Base-by-base conservation (phyloP, 2,329 filamentous ascomycete species). In the Fusarium anthophilum region DNA sequence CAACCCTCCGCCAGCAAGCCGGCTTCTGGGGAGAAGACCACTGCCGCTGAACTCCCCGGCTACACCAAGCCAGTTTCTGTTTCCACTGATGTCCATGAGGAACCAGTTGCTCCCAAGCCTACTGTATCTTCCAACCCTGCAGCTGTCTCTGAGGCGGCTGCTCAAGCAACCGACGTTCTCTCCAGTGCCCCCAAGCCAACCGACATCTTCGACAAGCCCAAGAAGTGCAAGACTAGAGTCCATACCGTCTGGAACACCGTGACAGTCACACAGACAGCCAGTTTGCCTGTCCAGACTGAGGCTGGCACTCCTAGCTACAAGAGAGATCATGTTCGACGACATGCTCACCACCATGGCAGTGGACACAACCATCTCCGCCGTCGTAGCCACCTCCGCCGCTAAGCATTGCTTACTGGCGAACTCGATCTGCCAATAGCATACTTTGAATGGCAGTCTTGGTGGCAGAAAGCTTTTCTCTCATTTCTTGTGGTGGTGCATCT, bases 171-270 rank as follows among this genome's bases (percentile, higher is more conserved):
- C 17, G 58, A 51, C 8, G 54, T 43, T 24, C 51, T 72, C 17
- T 60, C 72, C 41, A 62, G 50, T 38, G 69, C 58, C 24, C 61
- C 70, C 14, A 70, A 76, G 63, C 66, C 75, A 22, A 76, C 72
- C 14, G 59, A 32, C n/a, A 39, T 72, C 38, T 66, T 69, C n/a
- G 69, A 66, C 50, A 70, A 69, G 48, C 67, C 74, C 22, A 75
- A 76, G 50, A 75, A 76, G 54, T 80, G 79, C 59, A 72, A 75
- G 30, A 72, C 79, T 65, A 81, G 76, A 48, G 75, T 75, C 44
- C 78, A 79, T 63, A 87, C 84, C 30, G 81, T 87, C 59, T 86
- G 81, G 77, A 81, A 86, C 75, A 86, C 86, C 6, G 82, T 86
- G 18, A 86, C 86, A 15, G 82, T 87, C 35, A 87, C 82, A 17